phyloP scores from a whole-genome alignment of 2,329 filamentous ascomycete genomes.

The Fusarium tuaranense region DNA sequence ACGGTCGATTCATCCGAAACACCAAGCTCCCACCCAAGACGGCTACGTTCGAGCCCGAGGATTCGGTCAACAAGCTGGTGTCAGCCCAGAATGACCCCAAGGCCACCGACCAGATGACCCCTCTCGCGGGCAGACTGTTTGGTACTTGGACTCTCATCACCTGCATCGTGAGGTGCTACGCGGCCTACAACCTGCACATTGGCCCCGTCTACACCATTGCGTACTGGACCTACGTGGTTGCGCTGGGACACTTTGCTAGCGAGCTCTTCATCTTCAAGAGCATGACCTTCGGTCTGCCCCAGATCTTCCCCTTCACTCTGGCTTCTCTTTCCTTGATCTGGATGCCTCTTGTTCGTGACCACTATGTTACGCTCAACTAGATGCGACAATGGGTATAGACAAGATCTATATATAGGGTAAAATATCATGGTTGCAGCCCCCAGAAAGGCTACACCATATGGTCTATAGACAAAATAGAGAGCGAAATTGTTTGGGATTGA shows the following conservation, averaged over 20 bases:
- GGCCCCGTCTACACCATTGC: conserved; percentile 82
- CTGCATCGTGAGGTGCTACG: conserved; percentile 81
- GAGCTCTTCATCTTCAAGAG: conserved; percentile 87
- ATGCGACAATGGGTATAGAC: not conserved
- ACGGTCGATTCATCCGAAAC: conserved; percentile 70
- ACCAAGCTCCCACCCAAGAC: conserved; percentile 55
- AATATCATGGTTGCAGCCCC: not conserved
- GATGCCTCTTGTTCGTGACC: conserved; percentile 75
- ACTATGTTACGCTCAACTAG: conserved; percentile 69
- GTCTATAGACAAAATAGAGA: conserved; percentile 27
- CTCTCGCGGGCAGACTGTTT: conserved; percentile 82
- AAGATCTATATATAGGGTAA: not conserved
- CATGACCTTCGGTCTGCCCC: conserved; percentile 70
- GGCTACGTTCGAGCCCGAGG: conserved; percentile 61
- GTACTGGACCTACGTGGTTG: conserved; percentile 84
- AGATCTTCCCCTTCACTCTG: conserved; percentile 67
- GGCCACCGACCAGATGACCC: conserved; percentile 73
- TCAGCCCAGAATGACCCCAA: conserved; percentile 58
- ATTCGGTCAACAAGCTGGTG: conserved; percentile 65
- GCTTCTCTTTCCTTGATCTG: conserved; percentile 65
- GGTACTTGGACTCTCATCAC: conserved; percentile 90
- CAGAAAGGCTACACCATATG: not conserved
- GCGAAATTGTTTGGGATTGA: conserved; percentile 8
- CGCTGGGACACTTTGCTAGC: conserved; percentile 80
- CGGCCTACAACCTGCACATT: conserved; percentile 83